phyloP scores from a whole-genome alignment of 305 asterid species.

The Euphrasia arctica region DNA sequence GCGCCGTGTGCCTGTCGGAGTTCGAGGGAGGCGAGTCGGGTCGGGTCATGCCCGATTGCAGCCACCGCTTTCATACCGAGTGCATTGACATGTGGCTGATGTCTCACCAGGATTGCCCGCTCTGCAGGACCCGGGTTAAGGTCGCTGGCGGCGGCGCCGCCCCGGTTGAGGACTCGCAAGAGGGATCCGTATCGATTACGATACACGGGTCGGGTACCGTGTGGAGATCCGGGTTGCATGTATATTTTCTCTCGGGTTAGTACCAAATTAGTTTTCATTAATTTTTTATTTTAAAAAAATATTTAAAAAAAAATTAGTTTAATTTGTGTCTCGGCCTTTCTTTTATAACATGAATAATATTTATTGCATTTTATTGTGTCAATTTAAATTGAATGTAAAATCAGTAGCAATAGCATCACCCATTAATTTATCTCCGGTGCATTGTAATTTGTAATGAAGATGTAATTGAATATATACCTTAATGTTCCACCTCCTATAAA shows the following conservation, averaged over 20 bases:
- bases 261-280: no score
- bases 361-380: no score
- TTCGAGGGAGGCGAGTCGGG: slow-evolving; percentile 39
- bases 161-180: slow-evolving; percentile 12
- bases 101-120: slow-evolving; percentile 48
- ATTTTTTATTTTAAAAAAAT: no score
- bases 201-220: slow-evolving; percentile 6
- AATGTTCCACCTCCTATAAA: no score
- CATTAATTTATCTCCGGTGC: no score
- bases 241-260: not conserved
- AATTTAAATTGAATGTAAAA: no score
- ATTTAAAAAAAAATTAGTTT: no score
- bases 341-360: no score
- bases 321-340: no score
- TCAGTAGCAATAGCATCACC: no score
- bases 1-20: slow-evolving; percentile 54
- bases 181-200: not conserved
- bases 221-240: slow-evolving; percentile 4
- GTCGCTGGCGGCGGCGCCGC: not conserved
- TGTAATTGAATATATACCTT: no score
- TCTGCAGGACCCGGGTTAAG: slow-evolving; percentile 42
- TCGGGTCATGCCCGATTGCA: slow-evolving; percentile 49
- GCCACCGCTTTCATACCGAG: slow-evolving; percentile 40
- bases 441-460: no score
- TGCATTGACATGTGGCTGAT: slow-evolving; percentile 55